Evolutionary conservation across 1,284 basidiomycete genomes (phyloP).

Genomic region (Serendipita sp.): DNA sequence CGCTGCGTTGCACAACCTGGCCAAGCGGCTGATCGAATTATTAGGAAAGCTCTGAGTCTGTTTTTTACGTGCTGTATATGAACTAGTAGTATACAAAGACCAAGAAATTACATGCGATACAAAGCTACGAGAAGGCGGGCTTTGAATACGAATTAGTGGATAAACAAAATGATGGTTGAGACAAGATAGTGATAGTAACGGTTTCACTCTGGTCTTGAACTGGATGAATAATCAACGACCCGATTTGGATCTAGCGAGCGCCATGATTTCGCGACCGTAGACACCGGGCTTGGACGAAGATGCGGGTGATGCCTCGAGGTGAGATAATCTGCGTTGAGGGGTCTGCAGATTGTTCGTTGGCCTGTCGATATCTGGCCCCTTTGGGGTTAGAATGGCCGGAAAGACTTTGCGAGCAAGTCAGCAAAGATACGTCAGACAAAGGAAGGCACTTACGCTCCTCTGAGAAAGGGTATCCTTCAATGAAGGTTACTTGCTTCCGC

Average conservation of each 20-base stretch:
- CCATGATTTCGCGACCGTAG: constrained; percentile 2
- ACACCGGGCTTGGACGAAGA: constrained; percentile 5
- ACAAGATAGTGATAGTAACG: too few relatives aligned
- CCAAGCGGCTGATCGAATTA: too few relatives aligned
- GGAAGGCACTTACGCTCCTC: neutral
- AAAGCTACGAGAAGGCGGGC: too few relatives aligned
- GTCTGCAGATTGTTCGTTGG: neutral
- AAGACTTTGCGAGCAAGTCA: neutral
- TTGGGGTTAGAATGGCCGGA: neutral
- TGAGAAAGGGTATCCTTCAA: neutral
- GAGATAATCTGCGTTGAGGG: neutral
- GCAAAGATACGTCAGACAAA: neutral
- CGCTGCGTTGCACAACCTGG: too few relatives aligned
- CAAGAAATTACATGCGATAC: too few relatives aligned
- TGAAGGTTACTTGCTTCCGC: neutral
- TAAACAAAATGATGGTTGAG: too few relatives aligned
- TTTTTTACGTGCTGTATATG: too few relatives aligned
- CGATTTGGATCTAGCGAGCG: neutral
- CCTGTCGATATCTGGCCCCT: neutral
- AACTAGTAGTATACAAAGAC: too few relatives aligned
- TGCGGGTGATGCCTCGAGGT: neutral
- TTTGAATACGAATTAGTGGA: too few relatives aligned
- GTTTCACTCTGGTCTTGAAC: too few relatives aligned
- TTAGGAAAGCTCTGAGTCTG: too few relatives aligned
- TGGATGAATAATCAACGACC: neutral